A percentile compares a stretch with the other conserved stretches of the same genome.
Conservation (phyloP, 805 yeast genomes). For the Candida loeiensis region DNA sequence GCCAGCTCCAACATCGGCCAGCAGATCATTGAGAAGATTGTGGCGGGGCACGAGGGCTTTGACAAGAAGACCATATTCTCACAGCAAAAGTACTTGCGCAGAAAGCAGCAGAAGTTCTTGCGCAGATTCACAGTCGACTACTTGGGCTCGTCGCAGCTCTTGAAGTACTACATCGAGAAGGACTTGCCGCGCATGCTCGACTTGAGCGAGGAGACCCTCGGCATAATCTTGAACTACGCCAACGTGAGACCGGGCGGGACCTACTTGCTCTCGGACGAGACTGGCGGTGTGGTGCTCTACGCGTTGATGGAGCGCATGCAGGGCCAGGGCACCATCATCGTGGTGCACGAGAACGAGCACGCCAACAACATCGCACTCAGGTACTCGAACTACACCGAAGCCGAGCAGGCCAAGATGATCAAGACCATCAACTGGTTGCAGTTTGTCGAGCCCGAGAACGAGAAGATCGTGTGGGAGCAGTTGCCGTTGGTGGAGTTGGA, state of each 20-base stretch:
- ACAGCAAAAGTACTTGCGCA: slow-evolving; percentile 84
- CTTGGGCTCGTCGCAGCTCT: slow-evolving; percentile 63
- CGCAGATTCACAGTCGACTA: slow-evolving; percentile 81
- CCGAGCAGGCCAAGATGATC: slow-evolving; percentile 50
- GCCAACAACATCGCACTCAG: slow-evolving; percentile 71
- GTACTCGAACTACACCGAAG: slow-evolving; percentile 60
- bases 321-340: slow-evolving; percentile 64
- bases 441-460: slow-evolving; percentile 71
- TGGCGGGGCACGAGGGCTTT: slow-evolving; percentile 80
- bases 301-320: slow-evolving; percentile 89
- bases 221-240: slow-evolving; percentile 70
- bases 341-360: slow-evolving; percentile 91
- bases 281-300: slow-evolving; percentile 86
- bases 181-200: slow-evolving; percentile 72
- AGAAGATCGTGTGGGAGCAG: slow-evolving; percentile 44
- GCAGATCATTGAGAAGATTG: slow-evolving; percentile 75
- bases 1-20: slow-evolving; percentile 62
- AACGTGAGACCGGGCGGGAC: slow-evolving; percentile 88
- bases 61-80: slow-evolving; percentile 85
- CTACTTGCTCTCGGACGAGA: slow-evolving; percentile 85
- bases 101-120: slow-evolving; percentile 89
- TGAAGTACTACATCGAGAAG: slow-evolving; percentile 74
- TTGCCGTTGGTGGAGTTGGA: slow-evolving; percentile 50
- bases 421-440: slow-evolving; percentile 75
- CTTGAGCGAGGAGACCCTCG: slow-evolving; percentile 80